Conservation (phyloP, 805 yeast genomes). For the Candida loeiensis region DNA sequence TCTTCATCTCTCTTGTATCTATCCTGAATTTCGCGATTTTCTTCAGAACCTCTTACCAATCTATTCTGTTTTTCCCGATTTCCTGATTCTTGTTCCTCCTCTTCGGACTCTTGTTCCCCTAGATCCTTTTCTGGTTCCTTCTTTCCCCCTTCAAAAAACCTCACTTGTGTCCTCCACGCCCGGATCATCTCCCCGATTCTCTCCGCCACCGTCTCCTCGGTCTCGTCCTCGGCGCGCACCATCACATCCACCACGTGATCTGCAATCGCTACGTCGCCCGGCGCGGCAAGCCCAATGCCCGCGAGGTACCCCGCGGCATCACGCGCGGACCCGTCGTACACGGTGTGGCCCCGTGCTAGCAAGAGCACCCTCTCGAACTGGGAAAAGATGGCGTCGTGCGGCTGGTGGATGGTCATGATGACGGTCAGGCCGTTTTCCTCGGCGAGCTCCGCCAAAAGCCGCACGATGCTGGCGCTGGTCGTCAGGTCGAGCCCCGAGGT, state of each 20-base stretch:
- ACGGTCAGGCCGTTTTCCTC: conserved; percentile 19
- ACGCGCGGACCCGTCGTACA: conserved; percentile 18
- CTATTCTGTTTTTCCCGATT: no score
- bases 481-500: conserved; percentile 27
- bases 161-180: conserved; percentile 19
- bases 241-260: conserved; percentile 20
- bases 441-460: conserved; percentile 18
- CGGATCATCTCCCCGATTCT: conserved; percentile 25
- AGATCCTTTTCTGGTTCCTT: neutral
- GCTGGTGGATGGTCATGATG: conserved; percentile 25
- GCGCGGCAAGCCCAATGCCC: conserved; percentile 10
- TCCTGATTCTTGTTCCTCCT: no score
- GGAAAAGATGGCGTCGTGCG: conserved; percentile 20
- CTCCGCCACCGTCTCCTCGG: conserved; percentile 17
- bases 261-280: conserved; percentile 16
- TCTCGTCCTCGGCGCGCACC: conserved; percentile 19
- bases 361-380: conserved; percentile 20
- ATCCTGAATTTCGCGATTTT: no score
- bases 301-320: conserved; percentile 13
- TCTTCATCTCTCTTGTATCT: no score
- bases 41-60: no score
- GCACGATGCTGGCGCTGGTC: conserved; percentile 20
- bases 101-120: neutral
- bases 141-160: neutral
- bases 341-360: conserved; percentile 24